These are phyloP conservation scores for Oehlia diaphana DNA, from an alignment of 192 early-diverging fungal genomes.

Conservation along the genomic window DNA sequence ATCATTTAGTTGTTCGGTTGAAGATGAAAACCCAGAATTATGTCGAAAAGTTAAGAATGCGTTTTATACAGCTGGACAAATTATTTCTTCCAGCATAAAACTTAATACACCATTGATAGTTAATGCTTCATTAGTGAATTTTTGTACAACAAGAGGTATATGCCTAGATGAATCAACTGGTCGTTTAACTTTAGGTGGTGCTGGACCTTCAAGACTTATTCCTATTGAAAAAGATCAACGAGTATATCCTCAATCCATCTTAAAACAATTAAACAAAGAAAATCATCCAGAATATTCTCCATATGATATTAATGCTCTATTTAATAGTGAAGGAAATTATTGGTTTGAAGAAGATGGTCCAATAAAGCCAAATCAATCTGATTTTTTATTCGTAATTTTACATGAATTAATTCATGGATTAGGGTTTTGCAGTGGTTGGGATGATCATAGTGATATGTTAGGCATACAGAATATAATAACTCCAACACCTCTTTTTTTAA, in stretches of 20 bases:
- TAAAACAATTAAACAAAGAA: constrained; percentile 39
- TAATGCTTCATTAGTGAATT: neutral
- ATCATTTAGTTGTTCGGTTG: neutral
- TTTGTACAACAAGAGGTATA: neutral
- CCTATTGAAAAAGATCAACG: constrained; percentile 33
- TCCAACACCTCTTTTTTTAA: neutral
- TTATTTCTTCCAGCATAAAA: neutral
- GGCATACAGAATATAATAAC: constrained; percentile 28
- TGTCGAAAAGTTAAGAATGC: neutral
- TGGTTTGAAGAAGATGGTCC: constrained; percentile 38
- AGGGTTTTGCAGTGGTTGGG: constrained; percentile 43
- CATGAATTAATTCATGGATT: constrained; percentile 50
- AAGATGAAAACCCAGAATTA: neutral
- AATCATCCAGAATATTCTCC: constrained; percentile 22
- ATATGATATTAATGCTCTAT: constrained; percentile 42
- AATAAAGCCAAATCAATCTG: constrained; percentile 33
- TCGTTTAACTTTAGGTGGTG: constrained; percentile 30
- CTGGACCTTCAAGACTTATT: constrained; percentile 36
- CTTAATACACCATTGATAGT: neutral
- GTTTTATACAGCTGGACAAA: neutral
- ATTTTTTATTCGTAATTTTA: constrained; percentile 39
- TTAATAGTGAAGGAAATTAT: constrained; percentile 39
- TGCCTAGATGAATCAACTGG: neutral
- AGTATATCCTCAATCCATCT: constrained; percentile 43
- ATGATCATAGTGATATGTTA: constrained; percentile 19